phyloP scores from a whole-genome alignment of 2,329 filamentous ascomycete genomes.

The Apiospora koreana region DNA sequence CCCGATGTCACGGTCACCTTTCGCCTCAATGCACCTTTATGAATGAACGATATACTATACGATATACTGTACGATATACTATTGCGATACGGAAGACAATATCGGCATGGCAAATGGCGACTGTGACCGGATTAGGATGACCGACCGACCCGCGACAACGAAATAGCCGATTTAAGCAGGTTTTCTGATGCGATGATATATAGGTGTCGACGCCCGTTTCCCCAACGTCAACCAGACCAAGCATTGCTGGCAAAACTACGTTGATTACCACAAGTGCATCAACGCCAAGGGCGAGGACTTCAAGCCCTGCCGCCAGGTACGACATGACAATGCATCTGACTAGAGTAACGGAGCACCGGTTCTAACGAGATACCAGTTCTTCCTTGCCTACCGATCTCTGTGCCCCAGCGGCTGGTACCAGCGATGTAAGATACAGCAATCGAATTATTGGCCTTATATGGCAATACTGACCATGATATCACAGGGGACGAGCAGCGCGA shows the following conservation, averaged over 20 bases:
- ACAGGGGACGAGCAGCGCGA: slow-evolving; percentile 43
- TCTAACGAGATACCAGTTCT: slow-evolving; percentile 65
- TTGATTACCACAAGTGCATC: slow-evolving; percentile 99
- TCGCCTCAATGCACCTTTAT: background rate
- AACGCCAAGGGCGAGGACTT: slow-evolving; percentile 98
- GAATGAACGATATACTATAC: too few relatives aligned
- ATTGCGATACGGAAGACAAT: background rate
- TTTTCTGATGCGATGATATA: slow-evolving; percentile 13
- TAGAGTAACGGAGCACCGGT: background rate
- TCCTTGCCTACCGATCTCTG: slow-evolving; percentile 92
- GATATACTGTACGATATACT: background rate
- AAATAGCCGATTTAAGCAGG: background rate
- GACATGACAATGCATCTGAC: slow-evolving; percentile 17
- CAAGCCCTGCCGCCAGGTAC: slow-evolving; percentile 92
- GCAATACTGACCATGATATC: slow-evolving; percentile 25
- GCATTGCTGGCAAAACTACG: slow-evolving; percentile 99
- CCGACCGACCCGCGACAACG: background rate
- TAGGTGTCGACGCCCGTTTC: slow-evolving; percentile 98
- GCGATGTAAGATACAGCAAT: slow-evolving; percentile 43
- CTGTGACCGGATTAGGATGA: slow-evolving; percentile 37
- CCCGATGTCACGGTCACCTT: background rate
- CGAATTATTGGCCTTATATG: background rate
- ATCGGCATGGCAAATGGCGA: slow-evolving; percentile 16
- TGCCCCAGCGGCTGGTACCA: slow-evolving; percentile 94
- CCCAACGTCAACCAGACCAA: slow-evolving; percentile 98